Evolutionary conservation across 2,329 filamentous ascomycete genomes (phyloP).

Genomic region (Fusarium mexicanum): DNA sequence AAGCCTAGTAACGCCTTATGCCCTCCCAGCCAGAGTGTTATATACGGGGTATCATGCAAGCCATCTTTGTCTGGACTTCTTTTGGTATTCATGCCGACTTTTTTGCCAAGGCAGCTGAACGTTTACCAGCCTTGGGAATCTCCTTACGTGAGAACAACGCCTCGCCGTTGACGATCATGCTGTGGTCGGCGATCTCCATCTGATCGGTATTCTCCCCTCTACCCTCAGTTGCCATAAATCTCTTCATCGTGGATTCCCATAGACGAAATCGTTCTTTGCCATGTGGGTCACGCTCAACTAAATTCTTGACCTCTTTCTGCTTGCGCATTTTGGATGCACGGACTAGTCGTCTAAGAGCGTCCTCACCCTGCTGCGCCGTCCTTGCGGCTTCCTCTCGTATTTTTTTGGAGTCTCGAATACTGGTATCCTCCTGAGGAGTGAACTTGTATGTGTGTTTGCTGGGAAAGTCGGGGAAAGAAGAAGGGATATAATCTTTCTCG

Average conservation of each 20-base stretch:
- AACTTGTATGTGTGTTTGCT: constrained; percentile 72
- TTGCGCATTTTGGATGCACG: constrained; percentile 71
- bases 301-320: constrained; percentile 69
- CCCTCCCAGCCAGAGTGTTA: constrained; percentile 12
- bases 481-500: constrained; percentile 65
- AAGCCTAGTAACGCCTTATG: constrained; percentile 24
- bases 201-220: constrained; percentile 49
- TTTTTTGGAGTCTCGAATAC: constrained; percentile 62
- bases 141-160: constrained; percentile 63
- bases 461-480: constrained; percentile 68
- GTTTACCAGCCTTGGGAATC: constrained; percentile 58
- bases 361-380: constrained; percentile 70
- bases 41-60: constrained; percentile 28
- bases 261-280: constrained; percentile 66
- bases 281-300: constrained; percentile 62
- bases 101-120: constrained; percentile 45
- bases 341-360: constrained; percentile 67
- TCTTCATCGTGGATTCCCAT: constrained; percentile 70
- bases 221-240: constrained; percentile 55
- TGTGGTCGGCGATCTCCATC: constrained; percentile 68
- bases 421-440: constrained; percentile 62
- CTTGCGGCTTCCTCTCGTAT: constrained; percentile 68
- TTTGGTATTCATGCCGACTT: constrained; percentile 26
- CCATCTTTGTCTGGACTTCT: neutral
- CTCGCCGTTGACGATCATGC: constrained; percentile 71